phyloP scores from a whole-genome alignment of 768 basidiomycete species.

The Leccinum uliginosum region DNA sequence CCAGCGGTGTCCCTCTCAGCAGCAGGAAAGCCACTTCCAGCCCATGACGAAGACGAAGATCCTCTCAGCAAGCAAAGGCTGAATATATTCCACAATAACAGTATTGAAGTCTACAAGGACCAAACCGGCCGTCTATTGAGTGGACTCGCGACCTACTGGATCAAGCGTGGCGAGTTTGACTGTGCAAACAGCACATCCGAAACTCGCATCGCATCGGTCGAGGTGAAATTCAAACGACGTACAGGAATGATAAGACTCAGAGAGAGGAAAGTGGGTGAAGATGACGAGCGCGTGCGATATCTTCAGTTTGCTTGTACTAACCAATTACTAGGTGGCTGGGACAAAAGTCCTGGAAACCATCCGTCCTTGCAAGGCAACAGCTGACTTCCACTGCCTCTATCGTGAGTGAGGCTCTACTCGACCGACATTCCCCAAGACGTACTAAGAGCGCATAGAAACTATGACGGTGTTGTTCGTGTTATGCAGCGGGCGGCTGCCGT shows the following conservation, averaged over 20 bases:
- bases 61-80: conserved; percentile 63
- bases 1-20: conserved; percentile 51
- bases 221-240: conserved; percentile 96
- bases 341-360: conserved; percentile 84
- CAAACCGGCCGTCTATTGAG: conserved; percentile 97
- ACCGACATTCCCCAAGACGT: neutral
- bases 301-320: conserved; percentile 1
- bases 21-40: conserved; percentile 45
- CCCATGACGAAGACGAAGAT: conserved; percentile 83
- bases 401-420: conserved; percentile 66
- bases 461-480: conserved; percentile 89
- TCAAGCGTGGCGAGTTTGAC: conserved; percentile 94
- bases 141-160: conserved; percentile 97
- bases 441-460: conserved; percentile 60
- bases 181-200: conserved; percentile 87
- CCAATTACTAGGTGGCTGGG: conserved; percentile 65
- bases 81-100: conserved; percentile 84
- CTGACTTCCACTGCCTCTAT: conserved; percentile 84
- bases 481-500: conserved; percentile 95
- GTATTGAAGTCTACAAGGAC: conserved; percentile 87
- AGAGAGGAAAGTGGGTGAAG: conserved; percentile 95
- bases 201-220: conserved; percentile 73
- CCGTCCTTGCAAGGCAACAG: conserved; percentile 82
- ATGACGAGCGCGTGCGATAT: conserved; percentile 78
- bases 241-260: too few relatives aligned